Conservation (phyloP, 179 eudicot genomes). For the Silene vulgaris region DNA sequence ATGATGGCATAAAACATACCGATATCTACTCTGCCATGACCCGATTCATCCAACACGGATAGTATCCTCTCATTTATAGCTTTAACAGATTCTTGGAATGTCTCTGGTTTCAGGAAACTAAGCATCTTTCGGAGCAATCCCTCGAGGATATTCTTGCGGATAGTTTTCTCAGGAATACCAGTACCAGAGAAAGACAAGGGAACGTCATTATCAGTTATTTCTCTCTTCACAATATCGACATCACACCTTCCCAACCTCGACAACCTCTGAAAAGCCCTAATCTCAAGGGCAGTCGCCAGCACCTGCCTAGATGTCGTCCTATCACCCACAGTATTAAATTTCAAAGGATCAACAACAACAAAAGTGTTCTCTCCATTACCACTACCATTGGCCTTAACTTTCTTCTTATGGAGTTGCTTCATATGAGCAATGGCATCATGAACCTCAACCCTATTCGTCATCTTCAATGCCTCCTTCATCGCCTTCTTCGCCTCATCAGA, state of each 20-base stretch:
- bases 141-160: constrained; percentile 80
- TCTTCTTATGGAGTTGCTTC: constrained; percentile 90
- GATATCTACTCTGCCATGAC: constrained; percentile 71
- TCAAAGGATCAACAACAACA: constrained; percentile 54
- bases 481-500: constrained; percentile 90
- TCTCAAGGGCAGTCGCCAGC: constrained; percentile 69
- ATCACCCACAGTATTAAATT: constrained; percentile 63
- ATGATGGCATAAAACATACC: constrained; percentile 92
- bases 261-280: constrained; percentile 81
- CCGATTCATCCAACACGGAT: constrained; percentile 70
- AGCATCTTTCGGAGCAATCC: constrained; percentile 64
- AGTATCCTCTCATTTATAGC: constrained; percentile 81
- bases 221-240: constrained; percentile 67
- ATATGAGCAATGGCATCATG: constrained; percentile 89
- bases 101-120: constrained; percentile 79
- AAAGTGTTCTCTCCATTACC: constrained; percentile 64
- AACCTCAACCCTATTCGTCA: constrained; percentile 93
- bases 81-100: constrained; percentile 86
- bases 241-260: constrained; percentile 79
- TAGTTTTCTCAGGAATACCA: constrained; percentile 74
- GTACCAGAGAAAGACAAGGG: constrained; percentile 80
- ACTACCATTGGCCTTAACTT: constrained; percentile 62
- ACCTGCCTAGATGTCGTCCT: constrained; percentile 68
- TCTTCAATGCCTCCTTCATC: constrained; percentile 86
- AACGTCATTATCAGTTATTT: constrained; percentile 58